These are phyloP conservation scores for Spergularia azorica DNA, from an alignment of 179 eudicot species.

Conservation along the genomic window DNA sequence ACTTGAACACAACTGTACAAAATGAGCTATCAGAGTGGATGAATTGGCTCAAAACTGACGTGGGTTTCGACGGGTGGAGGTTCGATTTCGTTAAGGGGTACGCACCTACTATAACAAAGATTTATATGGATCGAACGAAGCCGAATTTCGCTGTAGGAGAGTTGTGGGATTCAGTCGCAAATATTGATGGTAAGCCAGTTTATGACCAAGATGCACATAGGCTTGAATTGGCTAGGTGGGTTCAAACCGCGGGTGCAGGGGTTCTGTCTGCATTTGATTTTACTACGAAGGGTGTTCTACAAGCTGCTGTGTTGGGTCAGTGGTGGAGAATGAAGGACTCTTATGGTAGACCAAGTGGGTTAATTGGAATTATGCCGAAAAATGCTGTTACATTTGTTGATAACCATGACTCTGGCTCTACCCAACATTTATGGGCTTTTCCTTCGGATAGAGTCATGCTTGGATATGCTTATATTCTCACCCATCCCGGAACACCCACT, in stretches of 20 bases:
- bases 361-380: slow-evolving; percentile 24
- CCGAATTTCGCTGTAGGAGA: slow-evolving; percentile 26
- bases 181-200: slow-evolving; percentile 14
- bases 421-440: slow-evolving; percentile 46
- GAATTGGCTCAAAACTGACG: slow-evolving; percentile 51
- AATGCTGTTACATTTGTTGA: slow-evolving; percentile 45
- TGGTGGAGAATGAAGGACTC: slow-evolving; percentile 35
- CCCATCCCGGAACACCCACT: slow-evolving; percentile 34
- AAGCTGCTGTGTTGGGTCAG: slow-evolving; percentile 20
- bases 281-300: slow-evolving; percentile 30
- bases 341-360: slow-evolving; percentile 28
- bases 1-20: slow-evolving; percentile 43
- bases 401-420: slow-evolving; percentile 81
- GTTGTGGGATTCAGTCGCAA: slow-evolving; percentile 26
- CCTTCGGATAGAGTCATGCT: slow-evolving; percentile 67
- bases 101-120: slow-evolving; percentile 45
- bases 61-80: slow-evolving; percentile 34
- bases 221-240: slow-evolving; percentile 31
- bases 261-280: slow-evolving; percentile 25
- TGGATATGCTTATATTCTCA: slow-evolving; percentile 58
- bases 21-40: slow-evolving; percentile 66
- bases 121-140: slow-evolving; percentile 24
- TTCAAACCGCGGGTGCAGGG: slow-evolving; percentile 23
- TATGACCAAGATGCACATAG: slow-evolving; percentile 27
- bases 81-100: slow-evolving; percentile 75